A percentile compares a stretch with the other conserved stretches of the same genome.
phyloP scores from a whole-genome alignment of 371 early-diverging fungal genomes.

The Mucor saturninus region DNA sequence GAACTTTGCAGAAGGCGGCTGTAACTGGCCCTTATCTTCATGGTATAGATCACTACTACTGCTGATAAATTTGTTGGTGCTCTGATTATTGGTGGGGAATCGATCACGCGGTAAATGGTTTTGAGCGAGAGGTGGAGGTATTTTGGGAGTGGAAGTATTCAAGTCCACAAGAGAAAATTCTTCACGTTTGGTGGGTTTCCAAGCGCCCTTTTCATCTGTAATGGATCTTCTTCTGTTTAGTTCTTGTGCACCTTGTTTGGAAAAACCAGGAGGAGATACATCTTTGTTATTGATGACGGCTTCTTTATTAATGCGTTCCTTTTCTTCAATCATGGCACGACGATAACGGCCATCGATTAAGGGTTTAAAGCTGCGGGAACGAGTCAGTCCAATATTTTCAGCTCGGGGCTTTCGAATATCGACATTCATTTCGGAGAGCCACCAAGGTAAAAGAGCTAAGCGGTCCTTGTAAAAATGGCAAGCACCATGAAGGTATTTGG shows the following conservation, averaged over 20 bases:
- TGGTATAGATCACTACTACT: not conserved
- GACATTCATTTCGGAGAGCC: slow-evolving; percentile 60
- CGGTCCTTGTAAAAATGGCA: slow-evolving; percentile 43
- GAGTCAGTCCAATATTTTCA: slow-evolving; percentile 47
- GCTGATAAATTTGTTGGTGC: slow-evolving; percentile 6
- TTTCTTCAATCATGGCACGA: slow-evolving; percentile 44
- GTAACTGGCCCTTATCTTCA: not conserved
- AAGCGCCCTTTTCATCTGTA: slow-evolving; percentile 25
- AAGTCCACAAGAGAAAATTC: slow-evolving; percentile 26
- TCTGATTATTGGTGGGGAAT: slow-evolving; percentile 9
- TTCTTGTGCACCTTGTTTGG: slow-evolving; percentile 7
- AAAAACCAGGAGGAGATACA: slow-evolving; percentile 6
- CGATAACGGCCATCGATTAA: slow-evolving; percentile 53
- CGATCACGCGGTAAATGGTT: slow-evolving; percentile 14
- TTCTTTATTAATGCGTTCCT: slow-evolving; percentile 24
- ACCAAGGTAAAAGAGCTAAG: slow-evolving; percentile 45
- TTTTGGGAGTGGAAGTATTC: slow-evolving; percentile 3
- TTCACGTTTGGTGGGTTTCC: slow-evolving; percentile 18
- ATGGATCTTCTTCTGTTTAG: slow-evolving; percentile 20
- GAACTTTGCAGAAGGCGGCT: slow-evolving; percentile 20
- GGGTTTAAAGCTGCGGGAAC: slow-evolving; percentile 55
- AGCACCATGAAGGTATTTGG: slow-evolving; percentile 98
- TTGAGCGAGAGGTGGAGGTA: slow-evolving; percentile 9
- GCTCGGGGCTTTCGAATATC: slow-evolving; percentile 63
- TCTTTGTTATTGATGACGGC: slow-evolving; percentile 17